These are phyloP conservation scores for Lactifluus subvellereus DNA, from an alignment of 768 basidiomycete genomes.

Conservation along the genomic window DNA sequence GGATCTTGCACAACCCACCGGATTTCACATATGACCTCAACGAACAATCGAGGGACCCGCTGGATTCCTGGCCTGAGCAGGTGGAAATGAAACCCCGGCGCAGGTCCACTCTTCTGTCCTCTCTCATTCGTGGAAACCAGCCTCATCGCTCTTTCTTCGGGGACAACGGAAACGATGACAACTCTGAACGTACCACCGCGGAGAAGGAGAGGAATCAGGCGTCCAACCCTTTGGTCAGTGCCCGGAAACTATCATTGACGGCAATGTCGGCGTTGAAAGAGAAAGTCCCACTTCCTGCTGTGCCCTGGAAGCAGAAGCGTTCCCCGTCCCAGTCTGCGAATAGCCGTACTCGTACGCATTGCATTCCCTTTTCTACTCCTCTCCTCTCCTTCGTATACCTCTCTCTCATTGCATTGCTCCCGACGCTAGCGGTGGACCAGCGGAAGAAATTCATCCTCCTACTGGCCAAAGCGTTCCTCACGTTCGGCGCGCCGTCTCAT, in stretches of 20 bases:
- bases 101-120: conserved; percentile 13
- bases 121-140: conserved; percentile 14
- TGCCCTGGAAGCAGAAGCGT: conserved; percentile 13
- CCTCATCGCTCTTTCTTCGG: conserved; percentile 18
- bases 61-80: conserved; percentile 17
- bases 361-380: background rate
- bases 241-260: conserved; percentile 7
- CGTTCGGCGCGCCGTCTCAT: conserved; percentile 94
- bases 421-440: conserved; percentile 6
- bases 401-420: no score
- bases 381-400: background rate
- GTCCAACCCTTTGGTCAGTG: background rate
- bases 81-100: conserved; percentile 17
- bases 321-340: conserved; percentile 13
- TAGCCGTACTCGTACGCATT: conserved; percentile 12
- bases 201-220: background rate
- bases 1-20: background rate
- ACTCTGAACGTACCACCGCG: background rate
- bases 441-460: conserved; percentile 72
- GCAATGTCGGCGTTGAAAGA: conserved; percentile 12
- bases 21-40: conserved; percentile 7
- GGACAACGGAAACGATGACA: background rate
- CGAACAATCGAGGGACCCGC: conserved; percentile 1
- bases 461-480: conserved; percentile 80
- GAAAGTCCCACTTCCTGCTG: conserved; percentile 6